Base-by-base conservation (phyloP, 2,329 filamentous ascomycete species). In the Chrysosporium queenslandicum region DNA sequence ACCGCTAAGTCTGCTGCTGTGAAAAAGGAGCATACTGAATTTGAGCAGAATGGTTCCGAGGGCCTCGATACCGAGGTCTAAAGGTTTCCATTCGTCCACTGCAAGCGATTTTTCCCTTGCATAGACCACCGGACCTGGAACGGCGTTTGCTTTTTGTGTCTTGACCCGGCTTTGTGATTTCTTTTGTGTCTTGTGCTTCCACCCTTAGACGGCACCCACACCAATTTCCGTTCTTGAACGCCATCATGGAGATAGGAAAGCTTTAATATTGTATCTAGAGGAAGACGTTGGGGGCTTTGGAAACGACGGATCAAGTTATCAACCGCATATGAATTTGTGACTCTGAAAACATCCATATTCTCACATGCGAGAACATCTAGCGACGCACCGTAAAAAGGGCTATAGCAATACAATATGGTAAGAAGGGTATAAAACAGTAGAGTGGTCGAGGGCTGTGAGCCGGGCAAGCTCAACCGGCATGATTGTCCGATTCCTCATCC, bases 1-100 rank as follows among this genome's bases (percentile, higher is more conserved):
- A 29, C 23, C n/a, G 20, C 40, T 21, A 42, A 27, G 12, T 42
- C 40, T 40, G 37, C 37, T 40, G 40, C 40, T 23, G n/a, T n/a
- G 16, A 46, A 46, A 7, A 53, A 37, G 23, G 32, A 47, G 11
- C n/a, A n/a, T n/a, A n/a, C n/a, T n/a, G n/a, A n/a, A n/a, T n/a
- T n/a, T n/a, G n/a, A n/a, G n/a, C n/a, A n/a, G n/a, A n/a, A n/a
- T n/a, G n/a, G n/a, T n/a, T n/a, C n/a, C n/a, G 36, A 55, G 9
- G 41, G 16, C 6, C 14, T 11, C 23, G 32, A 47, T 27, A 6
- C 8, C 3, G 29, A 36, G 20, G 43, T n/a, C 8, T 46, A 36
- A 25, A 46, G 12, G n/a, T n/a, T n/a, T n/a, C n/a, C n/a, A n/a
- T n/a, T n/a, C n/a, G n/a, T n/a, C n/a, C n/a, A n/a, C n/a, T n/a